phyloP scores from a whole-genome alignment of 2,329 filamentous ascomycete genomes.

The Talaromyces amestolkiae region DNA sequence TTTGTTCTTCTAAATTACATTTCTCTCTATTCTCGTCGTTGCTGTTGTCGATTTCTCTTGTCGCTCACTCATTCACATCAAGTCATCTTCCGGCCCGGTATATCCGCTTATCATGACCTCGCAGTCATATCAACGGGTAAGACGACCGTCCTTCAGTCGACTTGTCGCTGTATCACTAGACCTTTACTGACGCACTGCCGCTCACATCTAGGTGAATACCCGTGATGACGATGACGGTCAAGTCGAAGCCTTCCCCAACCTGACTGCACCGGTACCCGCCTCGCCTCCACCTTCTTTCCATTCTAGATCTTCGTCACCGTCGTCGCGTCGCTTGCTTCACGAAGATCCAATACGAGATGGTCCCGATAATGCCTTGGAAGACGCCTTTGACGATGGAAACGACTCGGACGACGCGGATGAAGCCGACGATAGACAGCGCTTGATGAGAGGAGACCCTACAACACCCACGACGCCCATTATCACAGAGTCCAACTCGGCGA shows the following conservation, averaged over 20 bases:
- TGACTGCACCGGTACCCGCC: constrained; percentile 32
- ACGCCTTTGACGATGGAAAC: constrained; percentile 84
- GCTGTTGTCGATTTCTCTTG: constrained; percentile 16
- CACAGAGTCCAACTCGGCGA: constrained; percentile 27
- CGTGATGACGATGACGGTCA: constrained; percentile 38
- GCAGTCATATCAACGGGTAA: constrained; percentile 50
- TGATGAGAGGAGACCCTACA: constrained; percentile 67
- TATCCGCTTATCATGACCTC: constrained; percentile 47
- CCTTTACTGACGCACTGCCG: background rate
- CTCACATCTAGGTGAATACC: constrained; percentile 39
- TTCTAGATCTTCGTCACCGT: constrained; percentile 72
- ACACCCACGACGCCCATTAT: constrained; percentile 30
- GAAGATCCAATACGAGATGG: constrained; percentile 52
- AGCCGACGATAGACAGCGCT: constrained; percentile 76
- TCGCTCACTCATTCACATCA: background rate
- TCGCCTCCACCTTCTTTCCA: constrained; percentile 74
- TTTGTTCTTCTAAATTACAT: constrained; percentile 9
- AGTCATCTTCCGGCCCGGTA: constrained; percentile 31
- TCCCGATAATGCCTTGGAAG: constrained; percentile 79
- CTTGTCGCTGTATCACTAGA: background rate
- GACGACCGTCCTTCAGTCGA: constrained; percentile 17
- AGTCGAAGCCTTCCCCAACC: constrained; percentile 32
- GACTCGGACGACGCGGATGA: constrained; percentile 68
- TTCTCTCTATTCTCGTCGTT: constrained; percentile 5
- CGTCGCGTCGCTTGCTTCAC: constrained; percentile 53